Conservation (phyloP, 805 yeast species). For the Wickerhamomyces hampshirensis region DNA sequence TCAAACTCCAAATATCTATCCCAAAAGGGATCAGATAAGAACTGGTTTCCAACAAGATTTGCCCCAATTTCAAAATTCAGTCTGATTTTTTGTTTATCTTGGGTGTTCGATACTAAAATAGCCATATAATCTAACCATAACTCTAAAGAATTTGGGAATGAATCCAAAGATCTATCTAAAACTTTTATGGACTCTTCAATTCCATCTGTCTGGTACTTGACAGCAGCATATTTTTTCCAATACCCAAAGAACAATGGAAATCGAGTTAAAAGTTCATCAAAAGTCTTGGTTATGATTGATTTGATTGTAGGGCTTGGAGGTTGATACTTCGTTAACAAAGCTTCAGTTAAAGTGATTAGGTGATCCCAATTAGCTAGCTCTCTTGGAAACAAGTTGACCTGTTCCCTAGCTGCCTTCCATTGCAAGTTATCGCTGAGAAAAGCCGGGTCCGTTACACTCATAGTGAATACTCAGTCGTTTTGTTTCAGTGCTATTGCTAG, state of each 20-base stretch:
- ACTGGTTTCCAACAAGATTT: constrained; percentile 58
- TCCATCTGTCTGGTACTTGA: constrained; percentile 55
- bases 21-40: constrained; percentile 79
- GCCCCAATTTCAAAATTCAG: constrained; percentile 45
- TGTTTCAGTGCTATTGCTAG: too few species aligned
- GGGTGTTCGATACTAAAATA: constrained; percentile 41
- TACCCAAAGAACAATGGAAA: constrained; percentile 57
- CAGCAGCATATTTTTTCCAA: constrained; percentile 59
- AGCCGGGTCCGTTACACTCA: constrained; percentile 8
- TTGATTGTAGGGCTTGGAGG: constrained; percentile 29
- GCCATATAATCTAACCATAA: constrained; percentile 65
- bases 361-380: constrained; percentile 37
- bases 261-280: constrained; percentile 39
- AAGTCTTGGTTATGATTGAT: constrained; percentile 28
- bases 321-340: constrained; percentile 28
- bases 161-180: constrained; percentile 38
- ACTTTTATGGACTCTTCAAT: constrained; percentile 42
- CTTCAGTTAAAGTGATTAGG: constrained; percentile 31
- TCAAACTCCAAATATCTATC: constrained; percentile 68
- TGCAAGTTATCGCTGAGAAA: constrained; percentile 21
- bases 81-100: constrained; percentile 30
- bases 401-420: constrained; percentile 21
- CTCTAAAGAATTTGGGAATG: constrained; percentile 55
- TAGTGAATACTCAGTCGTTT: too few species aligned
- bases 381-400: constrained; percentile 20